Base-by-base conservation (phyloP, 2,329 filamentous ascomycete genomes). In the Beauveria sp. region DNA sequence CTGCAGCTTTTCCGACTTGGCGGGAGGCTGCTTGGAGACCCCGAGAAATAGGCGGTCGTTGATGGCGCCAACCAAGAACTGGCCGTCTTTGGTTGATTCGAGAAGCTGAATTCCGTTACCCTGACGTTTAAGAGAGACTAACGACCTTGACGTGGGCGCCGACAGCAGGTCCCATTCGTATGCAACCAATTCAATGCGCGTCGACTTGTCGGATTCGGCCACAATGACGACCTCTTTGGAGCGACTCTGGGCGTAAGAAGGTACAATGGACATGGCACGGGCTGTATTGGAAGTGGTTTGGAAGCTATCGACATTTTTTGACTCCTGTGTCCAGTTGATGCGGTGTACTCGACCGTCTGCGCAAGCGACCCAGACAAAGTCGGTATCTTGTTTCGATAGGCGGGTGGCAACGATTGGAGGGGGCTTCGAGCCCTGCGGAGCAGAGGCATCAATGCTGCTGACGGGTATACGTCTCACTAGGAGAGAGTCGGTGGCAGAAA, bases 401-500 rank as follows among this genome's bases (percentile, higher is more conserved):
- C 72, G 70, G 71, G 76, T 78, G 16, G 76, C 76, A 58, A 79
- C 74, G 55, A 82, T 75, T 60, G 71, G 70, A 48, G 70, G 66
- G 62, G 72, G 62, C 48, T 62, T 64, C 43, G 70, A 61, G 10
- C 63, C 64, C 34, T 68, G 68, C 26, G 68, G 56, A 12, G 67
- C 66, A 5, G 69, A 66, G 34, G 68, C 59, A 53, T 73, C 71
- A 43, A 69, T 63, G 40, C 66, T 67, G 62, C 65, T 70, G 66
- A 88, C 77, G 14, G 83, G 77, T 54, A 97, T 87, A 61, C 86
- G 85, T 66, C 91, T 87, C 51, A 91, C 80, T 24, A 96, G 83
- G 55, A 96, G 83, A 1, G 95, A 98, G 60, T 91, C 92, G 65
- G 84, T 79, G 34, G 90, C 85, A 1, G 90, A 89, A 74, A 95